Evolutionary conservation across 345 rosid genomes (phyloP), one percentile per base, ranked within the genome.

Genomic region (Salix purpurea): DNA sequence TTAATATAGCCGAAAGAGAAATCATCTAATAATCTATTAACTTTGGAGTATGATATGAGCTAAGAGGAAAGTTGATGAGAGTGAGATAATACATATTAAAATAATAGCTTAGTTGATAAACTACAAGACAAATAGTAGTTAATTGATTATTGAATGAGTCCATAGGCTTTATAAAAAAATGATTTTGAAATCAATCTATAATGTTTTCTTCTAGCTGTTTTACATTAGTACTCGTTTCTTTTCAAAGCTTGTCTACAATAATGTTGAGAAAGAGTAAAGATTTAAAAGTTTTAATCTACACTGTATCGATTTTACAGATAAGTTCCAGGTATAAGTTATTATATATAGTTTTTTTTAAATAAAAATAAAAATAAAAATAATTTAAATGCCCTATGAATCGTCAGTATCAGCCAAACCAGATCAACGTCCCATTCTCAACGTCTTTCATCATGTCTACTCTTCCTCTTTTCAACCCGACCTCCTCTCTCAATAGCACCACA

Each of bases 1-100:
- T 67, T 69, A 36, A 39, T 37, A 61, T 4, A 50, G 32, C 74
- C 48, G 70, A 71, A 61, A 67, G 52, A 19, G 68, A 79, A 73
- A 70, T 26, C 28, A 6, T 15, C 2, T 18, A 30, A 34, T 79
- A 71, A n/a, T 77, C 34, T 74, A 21, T 64, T 12, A 46, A 11
- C 4, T 37, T 15, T 28, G n/a, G 76, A 70, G 77, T 70, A 21
- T 73, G 44, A 26, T 23, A 39, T 36, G 69, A 67, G 24, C 76
- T 46, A 28, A 26, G 40, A 21, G 61, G 52, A 36, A 26, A 70
- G 52, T 5, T 77, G 65, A 67, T 56, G 62, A 2, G 32, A 74
- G 66, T 73, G 42, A 65, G 72, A 80, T 73, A 8, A 30, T 37
- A 34, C 26, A 54, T 58, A 34, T 28, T 42, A 28, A 40, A 30